Base-by-base conservation (phyloP, 2,329 filamentous ascomycete genomes). In the Trichoderma sp. region DNA sequence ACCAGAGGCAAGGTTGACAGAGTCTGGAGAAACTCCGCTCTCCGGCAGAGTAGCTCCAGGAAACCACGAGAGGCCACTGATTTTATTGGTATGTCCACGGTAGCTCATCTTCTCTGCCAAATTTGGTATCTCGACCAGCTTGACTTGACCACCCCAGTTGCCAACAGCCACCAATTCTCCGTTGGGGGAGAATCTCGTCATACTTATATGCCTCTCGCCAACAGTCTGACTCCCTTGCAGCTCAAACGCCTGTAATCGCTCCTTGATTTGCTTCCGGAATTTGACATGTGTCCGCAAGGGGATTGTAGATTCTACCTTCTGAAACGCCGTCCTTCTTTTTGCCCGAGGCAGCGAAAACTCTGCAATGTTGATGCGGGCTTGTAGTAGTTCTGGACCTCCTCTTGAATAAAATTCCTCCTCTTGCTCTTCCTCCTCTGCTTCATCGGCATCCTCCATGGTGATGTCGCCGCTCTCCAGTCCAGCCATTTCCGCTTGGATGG, bases 401-500 rank as follows among this genome's bases (percentile, higher is more conserved):
- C 92, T 87, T 0, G 95, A 97, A 79, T 97, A 99, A 79, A 97
- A 99, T 75, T 99, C 96, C 76, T 98, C 94, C 73, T 96, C 92
- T 74, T 91, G 89, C 65, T 94, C 92, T 3, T 85, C 90, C 60
- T 88, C 89, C 21, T 89, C 88, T 5, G 88, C 88, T 2, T 88
- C 88, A 0, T 83, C 85, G 69, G 78, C 86, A 75, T 92, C 90
- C 55, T 85, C 86, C 86, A 89, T 89, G 56, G 80, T 83, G 70
- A 86, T 83, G 73, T 90, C 90, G 64, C 87, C 89, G 1, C 81
- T 83, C 71, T 88, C 83, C 49, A 83, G 79, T 27, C 81, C 84
- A 19, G 83, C 83, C 72, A 87, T 86, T 77, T 94, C 91, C 1
- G 88, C 87, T 72, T 93, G 87, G 63, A 91, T 88, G 2, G 90